A percentile compares a stretch with the other conserved stretches of the same genome.
Evolutionary conservation across 345 rosid species (phyloP).

Genomic region (Firmiana major): DNA sequence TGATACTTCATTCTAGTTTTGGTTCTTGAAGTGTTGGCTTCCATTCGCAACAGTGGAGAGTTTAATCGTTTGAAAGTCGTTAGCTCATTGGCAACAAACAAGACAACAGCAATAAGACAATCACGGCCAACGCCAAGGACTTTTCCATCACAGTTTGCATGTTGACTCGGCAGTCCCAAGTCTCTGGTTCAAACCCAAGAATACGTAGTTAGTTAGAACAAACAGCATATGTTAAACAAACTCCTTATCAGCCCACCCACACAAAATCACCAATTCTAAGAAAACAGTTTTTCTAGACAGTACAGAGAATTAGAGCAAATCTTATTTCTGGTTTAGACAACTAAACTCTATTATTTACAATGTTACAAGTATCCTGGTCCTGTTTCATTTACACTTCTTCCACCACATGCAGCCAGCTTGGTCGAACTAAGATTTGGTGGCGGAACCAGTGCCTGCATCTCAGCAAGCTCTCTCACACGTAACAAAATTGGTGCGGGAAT

Average conservation of each 20-base stretch:
- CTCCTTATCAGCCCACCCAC: not conserved
- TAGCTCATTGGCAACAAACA: too few relatives aligned
- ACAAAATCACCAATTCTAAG: not conserved
- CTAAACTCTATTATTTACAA: slow-evolving; percentile 31
- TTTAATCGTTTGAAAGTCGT: too few relatives aligned
- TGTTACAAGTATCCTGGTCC: slow-evolving; percentile 56
- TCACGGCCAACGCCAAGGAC: too few relatives aligned
- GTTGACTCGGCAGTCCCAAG: not conserved
- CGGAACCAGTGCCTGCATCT: slow-evolving; percentile 57
- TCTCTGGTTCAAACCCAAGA: not conserved
- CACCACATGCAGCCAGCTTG: slow-evolving; percentile 37
- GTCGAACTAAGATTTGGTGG: slow-evolving; percentile 36
- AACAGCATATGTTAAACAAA: not conserved
- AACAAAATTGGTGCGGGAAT: slow-evolving; percentile 64
- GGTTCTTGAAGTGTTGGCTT: too few relatives aligned
- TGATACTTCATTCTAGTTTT: too few relatives aligned
- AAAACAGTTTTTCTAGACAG: not conserved
- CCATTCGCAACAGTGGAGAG: too few relatives aligned
- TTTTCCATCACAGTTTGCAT: not conserved
- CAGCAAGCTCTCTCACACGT: slow-evolving; percentile 83
- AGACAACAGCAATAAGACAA: too few relatives aligned
- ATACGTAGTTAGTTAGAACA: slow-evolving; percentile 2
- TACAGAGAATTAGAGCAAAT: not conserved
- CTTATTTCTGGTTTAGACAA: slow-evolving; percentile 24
- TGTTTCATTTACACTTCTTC: slow-evolving; percentile 44